These are phyloP conservation scores for Ichthyophthirius multifiliis DNA, from an alignment of 169 alveolate species.

Conservation along the genomic window DNA sequence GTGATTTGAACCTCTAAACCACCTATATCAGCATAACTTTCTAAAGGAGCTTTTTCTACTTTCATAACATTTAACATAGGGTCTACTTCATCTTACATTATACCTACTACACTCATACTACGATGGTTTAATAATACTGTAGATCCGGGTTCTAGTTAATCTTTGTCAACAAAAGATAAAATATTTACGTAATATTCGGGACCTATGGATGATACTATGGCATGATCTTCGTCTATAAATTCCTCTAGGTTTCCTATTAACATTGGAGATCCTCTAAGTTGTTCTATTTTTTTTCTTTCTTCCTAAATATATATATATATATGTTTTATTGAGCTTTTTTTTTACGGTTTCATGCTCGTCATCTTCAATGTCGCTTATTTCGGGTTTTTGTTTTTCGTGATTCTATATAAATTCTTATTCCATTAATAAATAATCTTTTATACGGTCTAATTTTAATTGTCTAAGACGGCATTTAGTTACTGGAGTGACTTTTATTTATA, in stretches of 20 bases:
- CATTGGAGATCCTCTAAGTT: conserved; percentile 97
- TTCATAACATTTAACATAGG: conserved; percentile 97
- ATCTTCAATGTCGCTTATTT: conserved; percentile 87
- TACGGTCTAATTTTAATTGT: conserved; percentile 90
- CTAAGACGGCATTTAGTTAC: conserved; percentile 92
- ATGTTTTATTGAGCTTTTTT: not conserved
- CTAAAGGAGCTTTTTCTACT: conserved; percentile 98
- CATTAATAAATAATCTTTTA: conserved; percentile 94
- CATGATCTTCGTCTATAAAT: conserved; percentile 97
- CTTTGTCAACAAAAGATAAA: conserved; percentile 97
- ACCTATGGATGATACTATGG: conserved; percentile 98
- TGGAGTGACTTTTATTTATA: conserved; percentile 82
- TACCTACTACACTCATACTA: conserved; percentile 95
- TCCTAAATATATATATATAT: conserved; percentile 25
- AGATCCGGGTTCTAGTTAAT: conserved; percentile 97
- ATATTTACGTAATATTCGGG: conserved; percentile 98
- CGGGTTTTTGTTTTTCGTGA: conserved; percentile 80
- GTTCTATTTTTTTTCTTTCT: conserved; percentile 91
- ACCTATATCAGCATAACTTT: conserved; percentile 99
- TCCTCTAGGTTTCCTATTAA: conserved; percentile 98
- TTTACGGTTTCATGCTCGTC: conserved; percentile 37
- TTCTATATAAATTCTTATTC: conserved; percentile 93
- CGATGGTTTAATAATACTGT: conserved; percentile 95
- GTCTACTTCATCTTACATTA: conserved; percentile 97
- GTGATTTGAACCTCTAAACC: conserved; percentile 98